These are phyloP conservation scores for Colletotrichum sp. DNA, from an alignment of 2,329 filamentous ascomycete species.

Conservation along the genomic window DNA sequence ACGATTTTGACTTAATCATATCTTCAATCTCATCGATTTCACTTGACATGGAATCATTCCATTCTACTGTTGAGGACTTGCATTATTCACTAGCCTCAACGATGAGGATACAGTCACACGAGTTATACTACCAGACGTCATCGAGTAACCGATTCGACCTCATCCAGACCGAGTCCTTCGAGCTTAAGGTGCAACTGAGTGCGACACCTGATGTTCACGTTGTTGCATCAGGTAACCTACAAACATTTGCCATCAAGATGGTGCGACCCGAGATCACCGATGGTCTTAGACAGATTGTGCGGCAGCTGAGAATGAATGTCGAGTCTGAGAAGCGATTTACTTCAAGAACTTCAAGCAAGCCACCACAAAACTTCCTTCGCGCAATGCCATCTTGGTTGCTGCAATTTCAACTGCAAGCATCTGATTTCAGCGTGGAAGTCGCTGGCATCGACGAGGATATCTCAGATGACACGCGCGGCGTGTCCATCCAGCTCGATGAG, in stretches of 20 bases:
- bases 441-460: slow-evolving; percentile 87
- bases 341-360: slow-evolving; percentile 47
- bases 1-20: slow-evolving; percentile 94
- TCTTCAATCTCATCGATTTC: slow-evolving; percentile 94
- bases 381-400: slow-evolving; percentile 84
- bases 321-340: slow-evolving; percentile 63
- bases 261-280: slow-evolving; percentile 91
- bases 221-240: slow-evolving; percentile 77
- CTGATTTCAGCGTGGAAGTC: slow-evolving; percentile 88
- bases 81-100: slow-evolving; percentile 88
- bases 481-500: slow-evolving; percentile 85
- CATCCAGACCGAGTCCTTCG: slow-evolving; percentile 84
- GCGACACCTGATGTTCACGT: slow-evolving; percentile 88
- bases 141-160: slow-evolving; percentile 84
- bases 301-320: slow-evolving; percentile 76
- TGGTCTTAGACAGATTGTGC: slow-evolving; percentile 88
- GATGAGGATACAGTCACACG: slow-evolving; percentile 82
- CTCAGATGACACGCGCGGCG: slow-evolving; percentile 79
- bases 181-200: slow-evolving; percentile 83
- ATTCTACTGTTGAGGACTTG: slow-evolving; percentile 81
- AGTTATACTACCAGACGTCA: slow-evolving; percentile 93
- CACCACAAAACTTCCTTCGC: slow-evolving; percentile 74
- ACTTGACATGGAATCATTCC: slow-evolving; percentile 93
- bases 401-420: slow-evolving; percentile 83
- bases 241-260: slow-evolving; percentile 89